phyloP scores from a whole-genome alignment of 805 yeast genomes.

The Saturnispora diversa region DNA sequence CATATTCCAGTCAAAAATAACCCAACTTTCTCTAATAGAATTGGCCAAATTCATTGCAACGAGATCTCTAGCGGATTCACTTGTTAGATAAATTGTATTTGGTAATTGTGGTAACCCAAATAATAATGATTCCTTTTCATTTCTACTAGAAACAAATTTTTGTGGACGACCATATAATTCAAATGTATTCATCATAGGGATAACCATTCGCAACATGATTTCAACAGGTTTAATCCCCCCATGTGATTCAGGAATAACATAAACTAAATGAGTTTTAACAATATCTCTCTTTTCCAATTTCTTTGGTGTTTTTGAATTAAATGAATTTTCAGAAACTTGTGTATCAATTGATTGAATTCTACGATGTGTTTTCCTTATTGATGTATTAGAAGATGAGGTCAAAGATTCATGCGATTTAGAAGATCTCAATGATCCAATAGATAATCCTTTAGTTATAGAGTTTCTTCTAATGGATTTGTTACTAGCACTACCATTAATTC shows the following conservation, averaged over 20 bases:
- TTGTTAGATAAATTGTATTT: constrained; percentile 47
- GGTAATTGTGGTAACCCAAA: constrained; percentile 75
- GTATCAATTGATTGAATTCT: constrained; percentile 25
- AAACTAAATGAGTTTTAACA: constrained; percentile 24
- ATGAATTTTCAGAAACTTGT: constrained; percentile 21
- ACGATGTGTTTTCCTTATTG: constrained; percentile 14
- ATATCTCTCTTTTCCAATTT: constrained; percentile 21
- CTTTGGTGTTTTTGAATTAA: constrained; percentile 19
- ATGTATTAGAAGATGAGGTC: constrained; percentile 16
- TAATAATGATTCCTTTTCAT: constrained; percentile 45
- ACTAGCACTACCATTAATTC: constrained; percentile 22
- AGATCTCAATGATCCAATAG: constrained; percentile 24
- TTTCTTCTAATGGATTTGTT: constrained; percentile 9
- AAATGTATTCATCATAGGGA: constrained; percentile 66
- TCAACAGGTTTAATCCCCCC: constrained; percentile 66
- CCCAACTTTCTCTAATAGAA: constrained; percentile 29
- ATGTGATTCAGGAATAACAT: constrained; percentile 57
- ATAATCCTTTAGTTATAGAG: constrained; percentile 22
- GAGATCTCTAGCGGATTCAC: constrained; percentile 26
- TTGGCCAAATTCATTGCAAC: constrained; percentile 28
- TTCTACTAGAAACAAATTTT: constrained; percentile 50
- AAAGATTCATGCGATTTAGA: constrained; percentile 13
- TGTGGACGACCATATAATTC: constrained; percentile 68
- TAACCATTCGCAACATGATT: constrained; percentile 60
- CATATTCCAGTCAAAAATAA: constrained; percentile 28